These are phyloP conservation scores for Verticillium alfalfae DNA, from an alignment of 2,329 filamentous ascomycete genomes.

Conservation along the genomic window DNA sequence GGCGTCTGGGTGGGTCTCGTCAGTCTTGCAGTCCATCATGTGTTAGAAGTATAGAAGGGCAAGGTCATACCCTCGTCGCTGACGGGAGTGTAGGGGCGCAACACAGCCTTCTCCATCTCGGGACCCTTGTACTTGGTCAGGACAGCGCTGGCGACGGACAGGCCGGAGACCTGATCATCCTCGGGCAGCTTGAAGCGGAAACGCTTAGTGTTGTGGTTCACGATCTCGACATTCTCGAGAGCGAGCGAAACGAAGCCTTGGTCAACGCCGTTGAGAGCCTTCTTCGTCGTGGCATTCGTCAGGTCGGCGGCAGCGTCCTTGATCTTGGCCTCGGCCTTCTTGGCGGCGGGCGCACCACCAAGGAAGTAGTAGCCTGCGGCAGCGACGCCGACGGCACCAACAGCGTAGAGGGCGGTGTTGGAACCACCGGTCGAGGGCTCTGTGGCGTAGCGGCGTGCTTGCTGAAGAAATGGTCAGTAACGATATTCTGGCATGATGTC, in stretches of 20 bases:
- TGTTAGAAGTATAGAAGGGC: not conserved
- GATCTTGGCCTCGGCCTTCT: slow-evolving; percentile 51
- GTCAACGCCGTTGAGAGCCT: slow-evolving; percentile 72
- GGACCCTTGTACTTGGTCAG: slow-evolving; percentile 87
- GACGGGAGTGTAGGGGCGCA: slow-evolving; percentile 89
- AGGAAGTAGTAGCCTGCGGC: slow-evolving; percentile 53
- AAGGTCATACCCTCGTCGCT: slow-evolving; percentile 69
- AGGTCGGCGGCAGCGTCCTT: slow-evolving; percentile 31
- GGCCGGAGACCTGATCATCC: slow-evolving; percentile 75
- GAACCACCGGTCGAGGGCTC: slow-evolving; percentile 49
- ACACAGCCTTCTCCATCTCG: slow-evolving; percentile 76
- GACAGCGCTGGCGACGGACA: slow-evolving; percentile 78
- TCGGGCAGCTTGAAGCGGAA: slow-evolving; percentile 85
- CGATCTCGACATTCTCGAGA: slow-evolving; percentile 68
- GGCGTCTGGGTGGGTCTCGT: slow-evolving; percentile 45
- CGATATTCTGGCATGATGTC: slow-evolving; percentile 9
- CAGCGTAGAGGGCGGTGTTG: slow-evolving; percentile 56
- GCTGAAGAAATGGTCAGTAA: slow-evolving; percentile 32
- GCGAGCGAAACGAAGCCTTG: slow-evolving; percentile 83
- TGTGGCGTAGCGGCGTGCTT: slow-evolving; percentile 63
- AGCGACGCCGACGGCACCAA: slow-evolving; percentile 53
- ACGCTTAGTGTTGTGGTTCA: slow-evolving; percentile 95
- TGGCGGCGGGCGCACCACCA: slow-evolving; percentile 43
- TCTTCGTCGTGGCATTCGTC: slow-evolving; percentile 32
- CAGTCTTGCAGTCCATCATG: not conserved